phyloP scores from a whole-genome alignment of 176 grass and related monocot species.

The Rhynchospora breviuscula region DNA sequence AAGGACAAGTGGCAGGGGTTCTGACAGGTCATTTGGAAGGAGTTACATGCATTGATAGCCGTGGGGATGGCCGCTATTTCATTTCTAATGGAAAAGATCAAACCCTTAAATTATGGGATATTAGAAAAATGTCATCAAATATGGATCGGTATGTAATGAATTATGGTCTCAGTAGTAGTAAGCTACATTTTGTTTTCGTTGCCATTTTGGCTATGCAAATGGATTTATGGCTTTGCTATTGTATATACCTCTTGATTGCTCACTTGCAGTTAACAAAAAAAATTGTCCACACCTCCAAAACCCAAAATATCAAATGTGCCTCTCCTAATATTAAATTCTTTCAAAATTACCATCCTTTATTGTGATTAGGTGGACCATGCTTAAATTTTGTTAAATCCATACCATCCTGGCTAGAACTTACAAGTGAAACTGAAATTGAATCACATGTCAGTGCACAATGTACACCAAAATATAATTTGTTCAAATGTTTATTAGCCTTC shows the following conservation, averaged over 20 bases:
- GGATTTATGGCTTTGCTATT: neutral
- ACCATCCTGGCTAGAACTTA: neutral
- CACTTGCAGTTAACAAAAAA: neutral
- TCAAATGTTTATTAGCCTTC: neutral
- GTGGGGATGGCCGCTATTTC: conserved; percentile 80
- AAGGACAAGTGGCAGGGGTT: conserved; percentile 67
- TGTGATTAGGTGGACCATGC: neutral
- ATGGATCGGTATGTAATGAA: conserved; percentile 34
- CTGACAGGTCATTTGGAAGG: conserved; percentile 74
- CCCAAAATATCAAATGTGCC: neutral
- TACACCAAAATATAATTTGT: neutral
- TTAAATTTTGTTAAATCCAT: neutral
- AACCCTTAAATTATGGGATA: conserved; percentile 76
- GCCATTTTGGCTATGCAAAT: neutral
- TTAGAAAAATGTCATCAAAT: conserved; percentile 76
- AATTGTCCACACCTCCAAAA: neutral
- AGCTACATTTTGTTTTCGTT: neutral
- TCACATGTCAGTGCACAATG: neutral
- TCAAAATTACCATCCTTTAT: neutral
- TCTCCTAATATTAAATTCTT: neutral
- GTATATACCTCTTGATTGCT: neutral
- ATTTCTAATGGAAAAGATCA: conserved; percentile 96
- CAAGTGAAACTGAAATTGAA: neutral
- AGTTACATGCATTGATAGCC: conserved; percentile 83
- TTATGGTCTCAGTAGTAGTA: neutral